Conservation (phyloP, 495 filamentous ascomycete genomes). For the Usnea hakonensis region DNA sequence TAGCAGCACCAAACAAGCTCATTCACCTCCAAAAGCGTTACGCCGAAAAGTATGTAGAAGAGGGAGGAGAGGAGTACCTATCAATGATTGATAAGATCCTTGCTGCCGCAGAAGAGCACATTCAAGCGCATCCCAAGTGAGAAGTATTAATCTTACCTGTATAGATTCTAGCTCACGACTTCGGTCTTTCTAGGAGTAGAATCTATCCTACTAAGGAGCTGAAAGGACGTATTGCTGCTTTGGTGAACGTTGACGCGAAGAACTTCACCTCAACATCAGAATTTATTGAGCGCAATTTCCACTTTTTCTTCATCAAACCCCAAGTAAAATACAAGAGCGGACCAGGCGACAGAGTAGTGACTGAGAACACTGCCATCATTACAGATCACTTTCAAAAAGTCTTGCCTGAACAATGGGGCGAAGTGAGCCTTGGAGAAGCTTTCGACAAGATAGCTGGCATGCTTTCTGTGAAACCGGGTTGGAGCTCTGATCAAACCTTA, state of each 20-base stretch:
- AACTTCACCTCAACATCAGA: conserved; percentile 51
- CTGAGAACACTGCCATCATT: conserved; percentile 24
- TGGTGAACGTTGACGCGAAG: conserved; percentile 54
- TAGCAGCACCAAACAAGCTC: conserved; percentile 73
- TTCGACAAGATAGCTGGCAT: conserved; percentile 8
- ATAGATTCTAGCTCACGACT: not conserved
- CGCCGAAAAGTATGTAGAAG: conserved; percentile 38
- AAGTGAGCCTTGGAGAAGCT: conserved; percentile 1
- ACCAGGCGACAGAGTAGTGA: not conserved
- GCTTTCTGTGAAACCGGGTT: not conserved
- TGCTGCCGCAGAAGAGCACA: conserved; percentile 30
- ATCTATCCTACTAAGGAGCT: conserved; percentile 31
- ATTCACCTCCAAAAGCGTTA: conserved; percentile 72
- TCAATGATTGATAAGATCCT: conserved; percentile 41
- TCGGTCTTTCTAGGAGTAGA: conserved; percentile 1
- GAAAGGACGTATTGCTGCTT: conserved; percentile 35
- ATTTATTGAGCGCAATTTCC: conserved; percentile 51
- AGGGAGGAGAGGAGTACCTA: conserved; percentile 35
- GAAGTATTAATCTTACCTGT: conserved; percentile 11
- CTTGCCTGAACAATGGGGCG: conserved; percentile 20
- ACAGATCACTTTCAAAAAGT: conserved; percentile 16
- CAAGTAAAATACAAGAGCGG: not conserved
- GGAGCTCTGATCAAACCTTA: conserved; percentile 4
- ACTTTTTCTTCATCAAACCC: conserved; percentile 53
- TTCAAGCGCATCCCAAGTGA: conserved; percentile 29